Conservation (phyloP, 139 green algal genomes). For the Closterium sp. region DNA sequence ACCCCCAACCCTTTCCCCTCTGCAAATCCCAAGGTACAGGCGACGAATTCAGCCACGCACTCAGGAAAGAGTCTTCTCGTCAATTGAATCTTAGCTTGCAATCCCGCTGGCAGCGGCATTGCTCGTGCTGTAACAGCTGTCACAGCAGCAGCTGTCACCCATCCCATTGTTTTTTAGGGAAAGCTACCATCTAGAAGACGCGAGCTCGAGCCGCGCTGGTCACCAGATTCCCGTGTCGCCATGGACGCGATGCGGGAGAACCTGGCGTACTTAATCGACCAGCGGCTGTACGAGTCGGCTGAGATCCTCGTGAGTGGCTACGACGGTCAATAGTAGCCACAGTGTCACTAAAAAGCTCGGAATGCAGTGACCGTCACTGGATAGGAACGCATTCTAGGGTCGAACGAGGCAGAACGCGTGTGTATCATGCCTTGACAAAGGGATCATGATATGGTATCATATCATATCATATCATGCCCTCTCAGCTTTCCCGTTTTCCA, state of each 20-base stretch:
- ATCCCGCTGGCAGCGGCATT: no score
- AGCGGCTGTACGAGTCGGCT: slow-evolving; percentile 21
- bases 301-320: neutral
- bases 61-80: no score
- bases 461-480: neutral
- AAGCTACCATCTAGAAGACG: no score
- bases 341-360: neutral
- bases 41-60: no score
- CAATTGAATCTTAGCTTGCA: no score
- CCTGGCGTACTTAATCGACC: neutral
- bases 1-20: no score
- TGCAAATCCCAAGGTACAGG: no score
- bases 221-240: neutral
- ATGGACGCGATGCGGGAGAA: slow-evolving; percentile 25
- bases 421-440: neutral
- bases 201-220: neutral
- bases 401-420: neutral
- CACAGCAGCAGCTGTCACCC: neutral
- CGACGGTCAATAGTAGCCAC: neutral
- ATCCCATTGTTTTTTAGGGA: neutral
- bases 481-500: neutral
- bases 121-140: neutral
- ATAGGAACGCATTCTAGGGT: neutral
- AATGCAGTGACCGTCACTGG: neutral
- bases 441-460: neutral